A percentile compares a stretch with the other conserved stretches of the same genome.
Evolutionary conservation across 345 rosid genomes (phyloP).

Genomic region (Murraya paniculata): DNA sequence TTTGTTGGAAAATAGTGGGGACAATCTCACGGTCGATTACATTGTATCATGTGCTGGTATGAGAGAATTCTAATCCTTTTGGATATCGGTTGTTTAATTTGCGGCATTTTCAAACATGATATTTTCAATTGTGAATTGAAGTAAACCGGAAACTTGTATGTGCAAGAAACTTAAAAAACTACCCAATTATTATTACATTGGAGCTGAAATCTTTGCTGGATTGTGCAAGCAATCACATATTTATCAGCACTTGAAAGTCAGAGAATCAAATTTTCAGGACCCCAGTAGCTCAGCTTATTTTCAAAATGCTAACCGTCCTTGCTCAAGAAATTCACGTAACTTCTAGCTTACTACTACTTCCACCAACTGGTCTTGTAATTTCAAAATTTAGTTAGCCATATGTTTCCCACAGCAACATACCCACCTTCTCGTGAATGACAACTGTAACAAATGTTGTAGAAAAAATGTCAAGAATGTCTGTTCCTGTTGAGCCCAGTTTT

Average conservation of each 20-base stretch:
- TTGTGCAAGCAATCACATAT: conserved; percentile 18
- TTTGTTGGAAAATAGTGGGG: conserved; percentile 31
- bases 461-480: conserved; percentile 34
- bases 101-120: conserved; percentile 1
- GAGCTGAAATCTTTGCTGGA: background rate
- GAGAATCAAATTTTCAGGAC: conserved; percentile 11
- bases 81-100: background rate
- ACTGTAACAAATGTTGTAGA: conserved; percentile 22
- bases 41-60: too few relatives aligned
- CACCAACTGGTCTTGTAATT: conserved; percentile 39
- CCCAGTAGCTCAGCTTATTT: conserved; percentile 12
- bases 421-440: conserved; percentile 19
- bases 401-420: conserved; percentile 22
- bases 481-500: conserved; percentile 18
- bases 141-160: background rate
- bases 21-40: conserved; percentile 16
- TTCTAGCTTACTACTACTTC: conserved; percentile 15
- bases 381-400: conserved; percentile 30
- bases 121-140: background rate
- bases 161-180: conserved; percentile 7
- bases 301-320: conserved; percentile 12
- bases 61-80: background rate
- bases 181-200: conserved; percentile 7
- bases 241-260: conserved; percentile 4
- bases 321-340: conserved; percentile 9